phyloP scores from a whole-genome alignment of 2,329 filamentous ascomycete genomes.

The Aureobasidium namibiae region DNA sequence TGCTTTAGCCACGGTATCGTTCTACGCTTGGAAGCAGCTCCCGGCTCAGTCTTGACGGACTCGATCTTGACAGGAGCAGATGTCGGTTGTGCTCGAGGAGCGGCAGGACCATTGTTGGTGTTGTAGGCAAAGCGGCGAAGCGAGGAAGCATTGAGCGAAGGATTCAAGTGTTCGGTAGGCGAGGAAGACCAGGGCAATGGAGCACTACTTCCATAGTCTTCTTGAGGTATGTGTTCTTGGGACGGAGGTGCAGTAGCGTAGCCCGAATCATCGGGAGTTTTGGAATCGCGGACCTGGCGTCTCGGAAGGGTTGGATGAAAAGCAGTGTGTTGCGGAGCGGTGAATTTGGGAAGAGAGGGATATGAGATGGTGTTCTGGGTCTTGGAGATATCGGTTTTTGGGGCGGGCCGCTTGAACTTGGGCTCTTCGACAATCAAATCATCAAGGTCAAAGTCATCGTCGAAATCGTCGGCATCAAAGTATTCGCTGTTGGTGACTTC shows the following conservation, averaged over 20 bases:
- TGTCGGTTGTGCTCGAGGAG: background rate
- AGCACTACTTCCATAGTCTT: conserved; percentile 43
- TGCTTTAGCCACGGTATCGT: conserved; percentile 53
- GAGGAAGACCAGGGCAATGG: conserved; percentile 61
- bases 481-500: conserved; percentile 37
- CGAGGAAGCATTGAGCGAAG: conserved; percentile 22
- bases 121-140: conserved; percentile 14
- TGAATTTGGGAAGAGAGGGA: conserved; percentile 31
- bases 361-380: conserved; percentile 33
- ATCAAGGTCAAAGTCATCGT: conserved; percentile 72
- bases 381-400: background rate
- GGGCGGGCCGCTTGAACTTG: conserved; percentile 20
- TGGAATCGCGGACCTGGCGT: conserved; percentile 16
- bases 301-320: conserved; percentile 25
- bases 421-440: conserved; percentile 46
- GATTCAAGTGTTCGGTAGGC: conserved; percentile 33
- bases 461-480: conserved; percentile 77
- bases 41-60: no score
- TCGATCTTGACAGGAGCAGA: conserved; percentile 17
- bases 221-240: conserved; percentile 9
- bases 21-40: conserved; percentile 50
- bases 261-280: conserved; percentile 17
- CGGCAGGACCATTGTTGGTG: conserved; percentile 1
- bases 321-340: conserved; percentile 17
- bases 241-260: conserved; percentile 18